A percentile compares a stretch with the other conserved stretches of the same genome.
These are phyloP conservation scores for Capsella rubella DNA, from an alignment of 441 rosid species.

Conservation along the genomic window DNA sequence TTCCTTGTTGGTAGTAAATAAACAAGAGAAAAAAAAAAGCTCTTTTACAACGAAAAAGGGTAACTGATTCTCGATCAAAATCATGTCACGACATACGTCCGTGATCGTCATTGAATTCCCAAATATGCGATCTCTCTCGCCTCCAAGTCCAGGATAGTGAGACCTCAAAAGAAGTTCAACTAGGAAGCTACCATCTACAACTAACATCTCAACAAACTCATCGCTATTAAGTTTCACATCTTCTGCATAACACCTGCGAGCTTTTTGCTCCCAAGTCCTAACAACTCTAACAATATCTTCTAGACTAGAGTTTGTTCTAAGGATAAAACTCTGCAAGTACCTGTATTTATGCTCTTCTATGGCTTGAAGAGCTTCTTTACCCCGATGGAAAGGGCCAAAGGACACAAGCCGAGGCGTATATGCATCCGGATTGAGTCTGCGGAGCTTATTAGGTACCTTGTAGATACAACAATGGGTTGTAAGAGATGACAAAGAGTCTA, in stretches of 20 bases:
- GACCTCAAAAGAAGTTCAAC: conserved; percentile 41
- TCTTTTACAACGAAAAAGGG: conserved; percentile 27
- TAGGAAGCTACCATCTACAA: conserved; percentile 35
- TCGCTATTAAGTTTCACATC: conserved; percentile 18
- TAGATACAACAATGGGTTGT: conserved; percentile 21
- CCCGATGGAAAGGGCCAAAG: conserved; percentile 22
- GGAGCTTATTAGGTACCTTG: conserved; percentile 33
- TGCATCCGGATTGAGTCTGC: conserved; percentile 26
- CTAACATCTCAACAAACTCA: conserved; percentile 35
- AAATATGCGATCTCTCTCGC: conserved; percentile 23
- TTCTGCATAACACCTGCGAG: conserved; percentile 29
- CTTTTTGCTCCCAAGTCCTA: conserved; percentile 31
- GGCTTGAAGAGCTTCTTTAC: conserved; percentile 30
- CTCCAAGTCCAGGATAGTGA: conserved; percentile 25
- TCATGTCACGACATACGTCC: conserved; percentile 36
- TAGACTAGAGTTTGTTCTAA: conserved; percentile 29
- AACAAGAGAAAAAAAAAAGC: not conserved
- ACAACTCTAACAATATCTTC: conserved; percentile 4
- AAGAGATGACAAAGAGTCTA: conserved; percentile 32
- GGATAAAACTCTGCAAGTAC: conserved; percentile 25
- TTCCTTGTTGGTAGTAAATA: conserved; percentile 3
- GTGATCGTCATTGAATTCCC: conserved; percentile 27
- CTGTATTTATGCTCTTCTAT: conserved; percentile 38
- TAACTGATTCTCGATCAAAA: conserved; percentile 37
- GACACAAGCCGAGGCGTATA: conserved; percentile 32